Conservation (phyloP, 495 filamentous ascomycete species). For the Xylaria acuta region DNA sequence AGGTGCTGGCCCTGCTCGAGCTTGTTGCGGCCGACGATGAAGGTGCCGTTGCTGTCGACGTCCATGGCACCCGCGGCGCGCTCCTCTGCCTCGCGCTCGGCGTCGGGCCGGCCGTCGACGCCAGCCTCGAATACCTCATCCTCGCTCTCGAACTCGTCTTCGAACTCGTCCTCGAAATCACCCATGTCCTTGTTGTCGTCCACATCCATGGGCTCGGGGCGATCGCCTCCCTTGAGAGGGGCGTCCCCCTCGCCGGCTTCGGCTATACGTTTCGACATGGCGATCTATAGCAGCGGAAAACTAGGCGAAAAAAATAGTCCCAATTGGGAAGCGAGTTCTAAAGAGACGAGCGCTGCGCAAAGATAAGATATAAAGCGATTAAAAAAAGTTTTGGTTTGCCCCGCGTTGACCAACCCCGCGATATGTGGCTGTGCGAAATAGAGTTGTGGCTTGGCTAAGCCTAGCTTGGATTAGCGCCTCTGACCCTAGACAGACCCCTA, state of each 20-base stretch:
- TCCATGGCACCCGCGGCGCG: slow-evolving; percentile 80
- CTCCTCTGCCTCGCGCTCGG: slow-evolving; percentile 89
- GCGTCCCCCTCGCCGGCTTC: slow-evolving; percentile 57
- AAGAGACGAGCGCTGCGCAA: not conserved
- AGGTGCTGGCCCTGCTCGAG: slow-evolving; percentile 88
- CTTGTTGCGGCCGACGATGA: slow-evolving; percentile 89
- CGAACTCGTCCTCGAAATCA: slow-evolving; percentile 94
- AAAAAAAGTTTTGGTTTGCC: slow-evolving; percentile 27
- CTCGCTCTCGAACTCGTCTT: slow-evolving; percentile 96
- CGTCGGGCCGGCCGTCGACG: slow-evolving; percentile 89
- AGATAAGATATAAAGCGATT: not conserved
- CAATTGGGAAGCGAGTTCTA: not conserved
- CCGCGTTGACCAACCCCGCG: slow-evolving; percentile 33
- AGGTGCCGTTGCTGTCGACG: slow-evolving; percentile 81
- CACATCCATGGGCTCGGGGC: slow-evolving; percentile 62
- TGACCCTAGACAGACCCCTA: not conserved
- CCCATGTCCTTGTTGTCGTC: slow-evolving; percentile 72
- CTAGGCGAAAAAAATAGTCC: not conserved
- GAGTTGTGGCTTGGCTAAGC: slow-evolving; percentile 11
- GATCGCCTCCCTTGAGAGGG: slow-evolving; percentile 72
- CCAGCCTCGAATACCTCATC: slow-evolving; percentile 95
- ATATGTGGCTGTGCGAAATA: slow-evolving; percentile 33
- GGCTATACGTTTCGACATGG: slow-evolving; percentile 76
- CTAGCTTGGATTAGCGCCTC: not conserved
- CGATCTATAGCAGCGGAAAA: slow-evolving; percentile 20